Evolutionary conservation across 371 early-diverging fungal genomes (phyloP).

Genomic region (Mucor ambiguus): DNA sequence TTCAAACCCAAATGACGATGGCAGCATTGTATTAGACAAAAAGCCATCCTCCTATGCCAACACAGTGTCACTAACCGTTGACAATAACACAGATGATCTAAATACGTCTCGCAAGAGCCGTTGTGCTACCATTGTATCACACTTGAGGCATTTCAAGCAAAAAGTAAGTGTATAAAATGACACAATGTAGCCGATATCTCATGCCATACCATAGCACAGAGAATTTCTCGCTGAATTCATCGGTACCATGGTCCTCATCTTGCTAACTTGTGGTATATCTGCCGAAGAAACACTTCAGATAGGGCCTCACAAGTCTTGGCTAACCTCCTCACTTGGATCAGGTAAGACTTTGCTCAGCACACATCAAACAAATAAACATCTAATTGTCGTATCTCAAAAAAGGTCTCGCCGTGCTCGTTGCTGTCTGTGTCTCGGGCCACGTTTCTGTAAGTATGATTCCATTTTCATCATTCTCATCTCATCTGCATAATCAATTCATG

Average conservation of each 20-base stretch:
- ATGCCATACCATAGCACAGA: slow-evolving; percentile 39
- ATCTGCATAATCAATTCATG: neutral
- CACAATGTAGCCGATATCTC: neutral
- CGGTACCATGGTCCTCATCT: slow-evolving; percentile 73
- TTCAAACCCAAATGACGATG: neutral
- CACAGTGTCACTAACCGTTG: slow-evolving; percentile 2
- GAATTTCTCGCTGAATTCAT: slow-evolving; percentile 83
- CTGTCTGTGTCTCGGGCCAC: slow-evolving; percentile 71
- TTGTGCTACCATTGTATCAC: neutral
- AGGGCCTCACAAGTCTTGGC: slow-evolving; percentile 36
- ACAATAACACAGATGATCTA: slow-evolving; percentile 7
- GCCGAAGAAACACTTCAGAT: slow-evolving; percentile 51
- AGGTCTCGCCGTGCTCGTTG: slow-evolving; percentile 45
- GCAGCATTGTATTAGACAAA: slow-evolving; percentile 3
- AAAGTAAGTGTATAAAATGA: slow-evolving; percentile 1
- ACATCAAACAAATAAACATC: neutral
- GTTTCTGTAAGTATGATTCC: slow-evolving; percentile 63
- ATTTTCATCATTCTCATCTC: neutral
- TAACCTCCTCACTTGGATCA: slow-evolving; percentile 39
- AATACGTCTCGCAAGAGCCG: slow-evolving; percentile 1
- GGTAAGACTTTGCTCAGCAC: slow-evolving; percentile 23
- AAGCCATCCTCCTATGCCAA: neutral
- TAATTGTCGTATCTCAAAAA: neutral
- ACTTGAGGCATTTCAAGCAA: slow-evolving; percentile 2
- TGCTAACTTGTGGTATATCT: slow-evolving; percentile 70